Conservation (phyloP, 148 eudicot species). For the Vaccinium myrtillus region DNA sequence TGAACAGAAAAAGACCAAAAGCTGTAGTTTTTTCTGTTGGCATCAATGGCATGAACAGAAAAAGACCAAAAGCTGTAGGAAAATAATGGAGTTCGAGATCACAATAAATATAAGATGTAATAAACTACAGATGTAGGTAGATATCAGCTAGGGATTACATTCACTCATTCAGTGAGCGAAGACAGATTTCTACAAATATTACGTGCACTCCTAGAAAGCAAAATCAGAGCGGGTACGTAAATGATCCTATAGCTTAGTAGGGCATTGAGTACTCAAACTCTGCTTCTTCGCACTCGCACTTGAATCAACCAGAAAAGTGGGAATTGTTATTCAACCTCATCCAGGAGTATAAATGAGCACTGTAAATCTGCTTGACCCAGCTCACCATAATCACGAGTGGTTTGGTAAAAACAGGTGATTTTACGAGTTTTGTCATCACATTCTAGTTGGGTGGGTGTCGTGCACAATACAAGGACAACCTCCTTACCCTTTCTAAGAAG, state of each 20-base stretch:
- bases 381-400: background rate
- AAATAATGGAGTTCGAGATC: background rate
- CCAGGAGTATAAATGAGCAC: background rate
- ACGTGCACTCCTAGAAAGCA: too few relatives aligned
- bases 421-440: background rate
- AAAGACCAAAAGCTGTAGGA: too few relatives aligned
- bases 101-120: background rate
- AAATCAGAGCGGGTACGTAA: background rate
- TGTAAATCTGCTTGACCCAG: background rate
- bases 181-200: background rate
- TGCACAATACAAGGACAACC: background rate
- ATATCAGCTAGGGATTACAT: background rate
- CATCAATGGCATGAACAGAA: too few relatives aligned
- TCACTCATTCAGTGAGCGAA: background rate
- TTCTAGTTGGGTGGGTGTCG: background rate
- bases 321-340: background rate
- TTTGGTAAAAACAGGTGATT: background rate
- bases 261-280: background rate
- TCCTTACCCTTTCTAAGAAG: background rate
- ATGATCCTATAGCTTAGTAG: background rate
- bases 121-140: background rate
- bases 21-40: too few relatives aligned
- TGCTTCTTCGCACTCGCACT: background rate
- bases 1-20: too few relatives aligned
- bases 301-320: background rate